Percentiles rank a stretch among this genome's conserved stretches.
These are phyloP conservation scores for Ceraceosorus guamensis DNA, from an alignment of 1,284 basidiomycete genomes.

Conservation along the genomic window DNA sequence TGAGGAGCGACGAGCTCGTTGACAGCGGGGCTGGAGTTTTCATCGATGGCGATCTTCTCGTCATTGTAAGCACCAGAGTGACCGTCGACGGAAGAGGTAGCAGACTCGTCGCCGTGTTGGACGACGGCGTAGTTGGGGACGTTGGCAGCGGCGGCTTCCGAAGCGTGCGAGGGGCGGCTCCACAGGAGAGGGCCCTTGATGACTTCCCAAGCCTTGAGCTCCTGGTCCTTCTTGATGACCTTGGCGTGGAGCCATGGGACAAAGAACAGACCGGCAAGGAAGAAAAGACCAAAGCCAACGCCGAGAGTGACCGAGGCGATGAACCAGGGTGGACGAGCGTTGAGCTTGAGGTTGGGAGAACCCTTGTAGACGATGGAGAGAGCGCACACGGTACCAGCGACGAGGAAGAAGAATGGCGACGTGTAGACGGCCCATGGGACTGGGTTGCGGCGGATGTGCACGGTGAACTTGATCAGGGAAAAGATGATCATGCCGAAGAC, in stretches of 20 bases:
- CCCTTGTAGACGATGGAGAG: slow-evolving; percentile 49
- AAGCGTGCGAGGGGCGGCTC: slow-evolving; percentile 48
- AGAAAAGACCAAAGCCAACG: slow-evolving; percentile 49
- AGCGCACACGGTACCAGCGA: slow-evolving; percentile 20
- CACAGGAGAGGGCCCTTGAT: slow-evolving; percentile 53
- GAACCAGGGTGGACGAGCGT: slow-evolving; percentile 45
- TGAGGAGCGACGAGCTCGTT: not conserved
- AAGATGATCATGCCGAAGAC: slow-evolving; percentile 52
- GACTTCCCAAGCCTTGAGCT: slow-evolving; percentile 49
- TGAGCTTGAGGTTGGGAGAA: slow-evolving; percentile 51
- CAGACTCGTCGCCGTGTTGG: slow-evolving; percentile 12
- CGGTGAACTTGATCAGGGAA: slow-evolving; percentile 50
- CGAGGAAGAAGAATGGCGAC: slow-evolving; percentile 52
- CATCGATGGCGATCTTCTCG: slow-evolving; percentile 6
- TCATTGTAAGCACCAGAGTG: slow-evolving; percentile 1
- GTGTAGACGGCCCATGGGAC: slow-evolving; percentile 46
- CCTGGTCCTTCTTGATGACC: slow-evolving; percentile 53
- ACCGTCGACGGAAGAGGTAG: not conserved
- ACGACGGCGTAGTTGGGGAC: slow-evolving; percentile 51
- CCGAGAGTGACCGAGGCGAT: slow-evolving; percentile 51
- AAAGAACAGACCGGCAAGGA: slow-evolving; percentile 52
- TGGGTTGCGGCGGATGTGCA: slow-evolving; percentile 49
- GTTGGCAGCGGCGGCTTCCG: slow-evolving; percentile 27
- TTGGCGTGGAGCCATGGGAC: slow-evolving; percentile 53
- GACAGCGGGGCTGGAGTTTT: not conserved